Evolutionary conservation across 2,329 filamentous ascomycete genomes (phyloP), one percentile per base, ranked within the genome.

Genomic region (Corynespora cassiicola): DNA sequence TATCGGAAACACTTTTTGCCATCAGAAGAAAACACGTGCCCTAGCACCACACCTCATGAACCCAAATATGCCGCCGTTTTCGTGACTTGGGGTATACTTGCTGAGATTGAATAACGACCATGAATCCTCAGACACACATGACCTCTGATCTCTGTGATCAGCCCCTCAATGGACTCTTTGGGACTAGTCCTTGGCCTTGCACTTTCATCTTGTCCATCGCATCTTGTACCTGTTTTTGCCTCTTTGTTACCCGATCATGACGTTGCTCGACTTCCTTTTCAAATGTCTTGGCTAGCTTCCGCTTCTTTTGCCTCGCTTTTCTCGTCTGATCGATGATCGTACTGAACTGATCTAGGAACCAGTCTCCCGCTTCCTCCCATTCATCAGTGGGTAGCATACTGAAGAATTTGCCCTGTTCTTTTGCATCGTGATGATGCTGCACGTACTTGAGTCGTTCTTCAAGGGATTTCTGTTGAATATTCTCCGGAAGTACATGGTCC

Each of bases 321-420:
- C 75, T 81, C 51, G 81, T 75, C 31, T 74, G 73, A 12, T 65
- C 61, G 23, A 84, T 58, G 25, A 82, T 65, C 4, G 70, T 63
- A 31, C 68, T 68, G 52, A 85, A 83, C 32, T 74, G 71, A 2
- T 77, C 74, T 1, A 84, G 69, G 29, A 85, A 75, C 73, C 81
- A 79, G 40, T 82, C 78, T 3, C 82, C 82, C 15, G 80, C 78
- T 29, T 81, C 75, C 62, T 85, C 82, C 79, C 82, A 84, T 45
- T 84, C 74, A 3, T 71, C 61, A 11, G 82, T 72, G 1, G 69
- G 64, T 25, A 85, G 68, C 7, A 71, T 73, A 2, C 68, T 63
- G 46, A 85, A 76, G 58, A 83, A 81, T 0, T 63, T 50, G 3
- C 61, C 58, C 43, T 81, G 77, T 3, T 74, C 66, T 17, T 63